A percentile compares a stretch with the other conserved stretches of the same genome.
Evolutionary conservation across 2,329 filamentous ascomycete species (phyloP).

Genomic region (Colletotrichum camelliae): DNA sequence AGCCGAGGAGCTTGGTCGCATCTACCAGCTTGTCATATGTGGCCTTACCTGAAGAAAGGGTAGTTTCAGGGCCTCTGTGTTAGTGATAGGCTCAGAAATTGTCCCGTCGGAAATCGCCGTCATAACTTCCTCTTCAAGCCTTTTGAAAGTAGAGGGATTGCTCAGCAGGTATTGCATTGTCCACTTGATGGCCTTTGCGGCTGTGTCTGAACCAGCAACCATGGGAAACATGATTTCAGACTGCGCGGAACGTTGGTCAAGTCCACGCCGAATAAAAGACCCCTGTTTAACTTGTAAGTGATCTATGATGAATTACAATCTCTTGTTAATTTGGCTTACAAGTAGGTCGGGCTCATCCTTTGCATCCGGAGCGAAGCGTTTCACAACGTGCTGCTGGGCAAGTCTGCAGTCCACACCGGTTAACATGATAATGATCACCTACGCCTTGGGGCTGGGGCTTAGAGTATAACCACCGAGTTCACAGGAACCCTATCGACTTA

Average conservation of each 20-base stretch:
- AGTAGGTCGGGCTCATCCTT: slow-evolving; percentile 11
- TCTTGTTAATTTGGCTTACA: neutral
- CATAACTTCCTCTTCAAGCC: slow-evolving; percentile 55
- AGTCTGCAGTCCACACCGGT: neutral
- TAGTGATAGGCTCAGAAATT: slow-evolving; percentile 27
- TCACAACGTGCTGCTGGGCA: neutral
- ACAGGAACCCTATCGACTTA: neutral
- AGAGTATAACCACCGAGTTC: neutral
- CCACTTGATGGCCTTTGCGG: slow-evolving; percentile 41
- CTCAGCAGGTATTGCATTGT: slow-evolving; percentile 56
- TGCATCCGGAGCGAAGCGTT: neutral
- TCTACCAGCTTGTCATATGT: neutral
- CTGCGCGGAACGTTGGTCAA: slow-evolving; percentile 2
- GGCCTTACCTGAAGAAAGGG: slow-evolving; percentile 41
- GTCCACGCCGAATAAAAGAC: neutral
- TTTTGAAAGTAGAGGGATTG: slow-evolving; percentile 48
- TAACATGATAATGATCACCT: neutral
- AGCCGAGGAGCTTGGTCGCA: rapidly evolving
- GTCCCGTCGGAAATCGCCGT: slow-evolving; percentile 21
- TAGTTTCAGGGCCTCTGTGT: slow-evolving; percentile 38
- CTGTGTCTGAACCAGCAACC: slow-evolving; percentile 41
- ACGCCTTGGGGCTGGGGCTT: neutral
- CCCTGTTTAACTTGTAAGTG: neutral
- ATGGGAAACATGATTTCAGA: slow-evolving; percentile 16
- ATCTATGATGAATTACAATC: neutral